Evolutionary conservation across 257 asterid genomes (phyloP).

Genomic region (Solanum sitiens): DNA sequence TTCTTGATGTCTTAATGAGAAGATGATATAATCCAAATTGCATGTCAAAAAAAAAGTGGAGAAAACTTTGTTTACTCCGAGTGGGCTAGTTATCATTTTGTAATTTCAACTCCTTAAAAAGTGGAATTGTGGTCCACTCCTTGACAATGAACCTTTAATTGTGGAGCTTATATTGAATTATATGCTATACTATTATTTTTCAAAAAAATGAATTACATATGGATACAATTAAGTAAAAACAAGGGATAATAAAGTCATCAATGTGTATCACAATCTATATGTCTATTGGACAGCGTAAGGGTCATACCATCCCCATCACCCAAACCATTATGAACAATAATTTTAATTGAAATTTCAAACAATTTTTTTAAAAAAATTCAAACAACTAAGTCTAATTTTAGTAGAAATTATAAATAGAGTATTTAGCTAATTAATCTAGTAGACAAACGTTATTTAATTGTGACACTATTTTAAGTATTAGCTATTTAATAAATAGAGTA

Average conservation of each 20-base stretch:
- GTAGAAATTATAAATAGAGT: no score
- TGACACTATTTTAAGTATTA: no score
- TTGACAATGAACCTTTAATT: not conserved
- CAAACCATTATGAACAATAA: not conserved
- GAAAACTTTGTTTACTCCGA: not conserved
- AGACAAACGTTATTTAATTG: no score
- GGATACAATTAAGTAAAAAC: not conserved
- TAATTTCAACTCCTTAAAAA: not conserved
- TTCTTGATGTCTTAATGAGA: not conserved
- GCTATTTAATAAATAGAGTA: no score
- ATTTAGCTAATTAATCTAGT: no score
- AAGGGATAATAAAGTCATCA: not conserved
- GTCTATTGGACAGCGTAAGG: not conserved
- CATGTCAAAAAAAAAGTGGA: not conserved
- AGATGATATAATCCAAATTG: not conserved
- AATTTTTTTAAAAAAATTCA: no score
- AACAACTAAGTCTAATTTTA: no score
- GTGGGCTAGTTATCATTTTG: not conserved
- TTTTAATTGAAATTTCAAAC: no score
- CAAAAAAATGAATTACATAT: not conserved
- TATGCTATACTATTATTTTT: no score
- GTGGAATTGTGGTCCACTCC: not conserved
- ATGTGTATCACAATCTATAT: not conserved
- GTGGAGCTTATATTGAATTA: not conserved
- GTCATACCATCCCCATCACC: not conserved